These are phyloP conservation scores for Sclerotinia nivalis DNA, from an alignment of 2,329 filamentous ascomycete species.

Conservation along the genomic window DNA sequence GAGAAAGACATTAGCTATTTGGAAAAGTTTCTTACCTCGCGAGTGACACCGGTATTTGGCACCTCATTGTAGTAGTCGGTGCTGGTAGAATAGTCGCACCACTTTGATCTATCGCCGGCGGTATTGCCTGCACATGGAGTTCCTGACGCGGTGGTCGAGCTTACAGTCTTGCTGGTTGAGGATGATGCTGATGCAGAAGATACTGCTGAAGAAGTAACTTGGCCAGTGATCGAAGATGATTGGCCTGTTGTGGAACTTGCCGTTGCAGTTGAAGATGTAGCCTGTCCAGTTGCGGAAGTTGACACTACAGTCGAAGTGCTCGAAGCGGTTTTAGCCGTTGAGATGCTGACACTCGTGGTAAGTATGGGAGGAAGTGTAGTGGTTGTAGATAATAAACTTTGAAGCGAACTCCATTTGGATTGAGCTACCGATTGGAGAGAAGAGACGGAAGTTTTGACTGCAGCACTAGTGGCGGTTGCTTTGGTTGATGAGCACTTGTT, in stretches of 20 bases:
- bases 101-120: constrained; percentile 34
- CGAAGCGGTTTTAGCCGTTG: not conserved
- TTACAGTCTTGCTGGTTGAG: constrained; percentile 7
- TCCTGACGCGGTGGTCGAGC: not conserved
- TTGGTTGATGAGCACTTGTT: constrained; percentile 6
- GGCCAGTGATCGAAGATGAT: not conserved
- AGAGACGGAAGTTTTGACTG: not conserved
- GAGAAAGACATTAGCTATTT: constrained; percentile 29
- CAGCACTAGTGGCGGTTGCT: not conserved
- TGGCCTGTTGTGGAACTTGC: not conserved
- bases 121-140: constrained; percentile 20
- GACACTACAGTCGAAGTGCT: not conserved
- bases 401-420: constrained; percentile 19
- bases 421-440: constrained; percentile 14
- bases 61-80: constrained; percentile 44
- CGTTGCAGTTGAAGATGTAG: not conserved
- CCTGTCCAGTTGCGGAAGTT: not conserved
- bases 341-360: not conserved
- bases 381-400: constrained; percentile 4
- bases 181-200: not conserved
- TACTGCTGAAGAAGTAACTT: not conserved
- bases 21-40: constrained; percentile 36
- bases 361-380: constrained; percentile 14
- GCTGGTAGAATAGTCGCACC: constrained; percentile 51
- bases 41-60: constrained; percentile 49